Evolutionary conservation across 2,329 filamentous ascomycete species (phyloP).

Genomic region (Hymenoscyphus occultus): DNA sequence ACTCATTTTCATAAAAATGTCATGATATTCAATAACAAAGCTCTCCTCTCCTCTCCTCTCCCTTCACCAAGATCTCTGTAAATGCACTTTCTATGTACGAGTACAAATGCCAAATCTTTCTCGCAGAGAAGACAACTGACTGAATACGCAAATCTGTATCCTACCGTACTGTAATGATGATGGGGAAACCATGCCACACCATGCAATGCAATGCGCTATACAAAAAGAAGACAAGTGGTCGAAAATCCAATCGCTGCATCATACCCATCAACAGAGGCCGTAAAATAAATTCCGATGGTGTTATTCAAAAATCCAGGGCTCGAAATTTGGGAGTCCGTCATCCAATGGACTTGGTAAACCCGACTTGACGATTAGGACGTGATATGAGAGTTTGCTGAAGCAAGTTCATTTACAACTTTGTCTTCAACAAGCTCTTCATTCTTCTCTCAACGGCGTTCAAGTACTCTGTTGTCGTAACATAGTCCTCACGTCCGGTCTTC

Average conservation of each 20-base stretch:
- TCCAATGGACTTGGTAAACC: neutral
- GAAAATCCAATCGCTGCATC: neutral
- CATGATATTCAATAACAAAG: no score
- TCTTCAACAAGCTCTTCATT: slow-evolving; percentile 75
- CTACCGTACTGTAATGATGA: neutral
- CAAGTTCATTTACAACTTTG: slow-evolving; percentile 58
- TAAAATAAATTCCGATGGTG: neutral
- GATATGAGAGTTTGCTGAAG: neutral
- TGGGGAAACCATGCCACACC: neutral
- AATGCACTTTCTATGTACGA: no score
- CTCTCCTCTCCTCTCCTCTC: no score
- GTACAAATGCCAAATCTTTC: no score
- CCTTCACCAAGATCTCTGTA: no score
- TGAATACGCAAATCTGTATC: neutral
- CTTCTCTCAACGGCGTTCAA: slow-evolving; percentile 87
- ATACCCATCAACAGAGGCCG: neutral
- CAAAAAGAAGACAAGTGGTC: neutral
- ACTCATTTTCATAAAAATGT: no score
- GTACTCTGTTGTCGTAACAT: slow-evolving; percentile 91
- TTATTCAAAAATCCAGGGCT: neutral
- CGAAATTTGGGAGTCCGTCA: neutral
- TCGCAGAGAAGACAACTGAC: no score
- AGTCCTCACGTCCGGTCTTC: slow-evolving; percentile 77
- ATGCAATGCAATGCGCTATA: slow-evolving; percentile 3
- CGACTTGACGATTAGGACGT: neutral